Conservation (phyloP, 164 flowering plant species). For the grape (Vitis vinifera) region ASM3070453v1 NC_081822.1:2795001-2795500, state of each 20-base stretch:
- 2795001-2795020: constrained; percentile 85
- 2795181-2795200: not conserved
- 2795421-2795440: no score
- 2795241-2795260: no score
- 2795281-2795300: not conserved
- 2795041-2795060: constrained; percentile 84
- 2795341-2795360: no score
- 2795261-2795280: not conserved
- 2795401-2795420: no score
- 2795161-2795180: not conserved
- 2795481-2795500: no score
- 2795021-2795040: constrained; percentile 96
- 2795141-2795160: constrained; percentile 48
- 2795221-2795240: not conserved
- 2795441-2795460: no score
- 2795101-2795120: constrained; percentile 74
- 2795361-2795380: no score
- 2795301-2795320: not conserved
- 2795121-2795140: constrained; percentile 77
- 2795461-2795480: no score
- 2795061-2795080: constrained; percentile 94
- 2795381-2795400: no score
- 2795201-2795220: not conserved
- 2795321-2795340: not conserved
- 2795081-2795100: constrained; percentile 86